Evolutionary conservation across 108 stramenopile genomes (phyloP), one percentile per base, ranked within the genome.

Genomic region (Conticribra guillardii): DNA sequence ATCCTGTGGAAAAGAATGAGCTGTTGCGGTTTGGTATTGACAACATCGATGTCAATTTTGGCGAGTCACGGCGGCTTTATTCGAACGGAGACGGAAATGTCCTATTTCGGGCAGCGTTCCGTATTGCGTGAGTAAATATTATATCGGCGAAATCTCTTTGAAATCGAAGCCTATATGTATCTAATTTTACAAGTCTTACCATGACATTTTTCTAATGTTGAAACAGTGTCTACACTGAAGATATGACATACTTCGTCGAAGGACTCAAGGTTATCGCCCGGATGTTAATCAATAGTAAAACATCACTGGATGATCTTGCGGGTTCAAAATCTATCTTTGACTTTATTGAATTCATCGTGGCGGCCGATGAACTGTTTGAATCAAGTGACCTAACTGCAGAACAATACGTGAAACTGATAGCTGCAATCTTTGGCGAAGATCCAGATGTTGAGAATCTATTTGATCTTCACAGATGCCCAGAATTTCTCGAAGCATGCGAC

Each of bases 101-200:
- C 23, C 76, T 77, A 0, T 77, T 47, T 64, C 67, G 76, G n/a
- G 67, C 76, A 14, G 61, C 68, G 22, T 77, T 59, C 41, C 76
- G 76, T 51, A 62, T 69, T 28, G 68, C 68, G 72, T 73, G 54
- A 73, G 72, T 73, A 14, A 2, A 23, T 16, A 21, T 52, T 7
- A 15, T 27, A 26, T 27, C 15, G 15, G n/a, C 11, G 7, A 14
- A 31, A 9, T 31, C 1, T 67, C 23, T 27, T 67, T 21, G 21
- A 54, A n/a, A 54, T 37, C 48, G 65, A 21, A 16, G 3, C 15
- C 60, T 59, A 4, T 26, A 4, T 15, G 1, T 29, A 31, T 30
- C 31, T 57, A 2, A 14, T 30, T 15, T 29, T 26, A 29, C 9
- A 1, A 32, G 18, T 27, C 24, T 1, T 18, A 31, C 33, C 24